phyloP scores from a whole-genome alignment of 805 yeast species.

The Scheffersomyces stipitis region DNA sequence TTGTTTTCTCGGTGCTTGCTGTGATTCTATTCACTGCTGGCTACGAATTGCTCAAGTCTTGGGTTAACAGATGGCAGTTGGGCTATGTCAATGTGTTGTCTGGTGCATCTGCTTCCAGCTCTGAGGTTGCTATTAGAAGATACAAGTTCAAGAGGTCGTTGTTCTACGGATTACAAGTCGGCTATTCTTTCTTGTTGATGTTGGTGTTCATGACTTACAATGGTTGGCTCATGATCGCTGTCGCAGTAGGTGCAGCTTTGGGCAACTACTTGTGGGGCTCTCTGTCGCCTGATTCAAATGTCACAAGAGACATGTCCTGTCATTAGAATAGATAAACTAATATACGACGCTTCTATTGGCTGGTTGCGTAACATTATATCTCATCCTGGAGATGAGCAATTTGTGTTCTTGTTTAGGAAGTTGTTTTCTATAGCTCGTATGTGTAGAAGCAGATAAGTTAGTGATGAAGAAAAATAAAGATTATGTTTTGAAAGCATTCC shows the following conservation, averaged over 20 bases:
- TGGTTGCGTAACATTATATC: no score
- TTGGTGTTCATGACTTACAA: conserved; percentile 84
- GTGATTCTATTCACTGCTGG: conserved; percentile 51
- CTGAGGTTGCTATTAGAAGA: conserved; percentile 7
- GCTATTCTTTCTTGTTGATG: conserved; percentile 72
- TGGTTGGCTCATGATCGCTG: conserved; percentile 80
- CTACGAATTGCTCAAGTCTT: conserved; percentile 56
- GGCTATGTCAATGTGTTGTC: conserved; percentile 4
- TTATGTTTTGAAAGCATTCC: no score
- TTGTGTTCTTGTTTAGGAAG: no score
- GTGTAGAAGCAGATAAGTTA: no score
- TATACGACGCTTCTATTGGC: no score
- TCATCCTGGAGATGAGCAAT: no score
- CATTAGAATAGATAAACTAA: conserved; percentile 24
- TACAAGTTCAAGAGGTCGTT: conserved; percentile 36
- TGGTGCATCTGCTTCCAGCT: conserved; percentile 7
- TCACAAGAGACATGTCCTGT: conserved; percentile 28
- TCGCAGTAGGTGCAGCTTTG: conserved; percentile 66
- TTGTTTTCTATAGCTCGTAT: no score
- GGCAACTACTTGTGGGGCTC: conserved; percentile 65
- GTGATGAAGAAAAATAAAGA: no score
- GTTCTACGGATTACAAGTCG: conserved; percentile 64
- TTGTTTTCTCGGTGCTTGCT: conserved; percentile 51
- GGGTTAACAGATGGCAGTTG: conserved; percentile 29
- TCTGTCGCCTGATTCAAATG: conserved; percentile 8